Evolutionary conservation across 768 basidiomycete genomes (phyloP), one percentile per base, ranked within the genome.

Genomic region (Rhodotorula graminis): DNA sequence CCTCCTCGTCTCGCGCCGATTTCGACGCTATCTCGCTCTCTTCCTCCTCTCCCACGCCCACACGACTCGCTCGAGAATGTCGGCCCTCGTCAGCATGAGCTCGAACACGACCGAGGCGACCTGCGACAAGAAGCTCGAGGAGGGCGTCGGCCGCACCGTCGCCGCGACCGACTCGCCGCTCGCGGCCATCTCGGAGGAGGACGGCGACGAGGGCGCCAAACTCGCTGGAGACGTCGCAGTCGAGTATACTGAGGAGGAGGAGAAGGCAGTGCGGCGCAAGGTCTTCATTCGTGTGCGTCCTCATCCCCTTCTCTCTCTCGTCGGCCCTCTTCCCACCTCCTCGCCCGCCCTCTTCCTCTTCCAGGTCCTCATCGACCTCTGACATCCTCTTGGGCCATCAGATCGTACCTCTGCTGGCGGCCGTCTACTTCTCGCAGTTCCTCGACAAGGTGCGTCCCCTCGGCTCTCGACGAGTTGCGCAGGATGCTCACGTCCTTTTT

Each of bases 381-480:
- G 15, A 33, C 40, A 11, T 12, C 23, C 23, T 21, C 18, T 47
- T 18, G n/a, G n/a, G n/a, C n/a, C 27, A 25, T 1, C 61, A 69
- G 62, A 57, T 72, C 66, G 40, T 61, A 10, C 71, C 71, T 1
- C 11, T 72, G 2, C 62, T 72, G 31, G 63, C 63, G 0, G 58
- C 53, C 10, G 66, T 52, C 50, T 52, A 52, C 50, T 52, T 52
- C 12, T 52, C 50, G 25, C 68, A 89, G 75, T 88, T 85, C 74
- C 78, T 88, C 86, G 88, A 89, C 79, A 89, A 89, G 82, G 57
- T 37, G 57, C 23, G 33, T 15, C 2, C 2, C 4, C 29, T 1
- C 29, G 3, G 21, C 50, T 23, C 2, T 52, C 44, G 44, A 46
- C 8, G 44, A 9, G 6, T 5, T 9, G 14, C 23, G 50, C 25